phyloP scores from a whole-genome alignment of 2,329 filamentous ascomycete genomes.

The Penicillium paneum region DNA sequence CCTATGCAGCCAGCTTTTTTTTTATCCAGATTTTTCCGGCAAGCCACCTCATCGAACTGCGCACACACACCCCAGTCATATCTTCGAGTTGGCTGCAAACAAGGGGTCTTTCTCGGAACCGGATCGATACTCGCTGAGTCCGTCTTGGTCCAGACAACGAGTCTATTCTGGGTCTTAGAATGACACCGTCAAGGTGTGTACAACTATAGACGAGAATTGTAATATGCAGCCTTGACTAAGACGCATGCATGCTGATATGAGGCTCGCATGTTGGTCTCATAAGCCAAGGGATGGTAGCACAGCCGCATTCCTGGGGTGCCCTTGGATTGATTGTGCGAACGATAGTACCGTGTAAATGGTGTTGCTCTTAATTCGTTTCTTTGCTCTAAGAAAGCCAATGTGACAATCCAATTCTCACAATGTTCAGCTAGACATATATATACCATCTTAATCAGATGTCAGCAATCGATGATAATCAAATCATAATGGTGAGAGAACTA shows the following conservation, averaged over 20 bases:
- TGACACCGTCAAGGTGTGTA: neutral
- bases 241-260: neutral
- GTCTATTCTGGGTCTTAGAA: neutral
- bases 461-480: constrained; percentile 12
- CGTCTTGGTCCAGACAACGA: neutral
- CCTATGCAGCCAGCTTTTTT: neutral
- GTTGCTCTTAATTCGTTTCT: neutral
- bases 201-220: constrained; percentile 1
- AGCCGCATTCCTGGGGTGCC: neutral
- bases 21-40: neutral
- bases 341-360: no score
- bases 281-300: constrained; percentile 3
- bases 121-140: neutral
- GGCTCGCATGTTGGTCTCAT: neutral
- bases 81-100: neutral
- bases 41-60: neutral
- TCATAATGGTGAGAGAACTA: constrained; percentile 4
- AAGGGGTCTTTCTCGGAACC: neutral
- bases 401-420: neutral
- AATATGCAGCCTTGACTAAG: neutral
- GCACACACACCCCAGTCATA: neutral
- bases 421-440: neutral
- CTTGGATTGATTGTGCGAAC: neutral
- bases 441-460: neutral
- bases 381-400: neutral